Conservation (phyloP, 495 filamentous ascomycete genomes). For the Hyaloscypha variabilis region DNA sequence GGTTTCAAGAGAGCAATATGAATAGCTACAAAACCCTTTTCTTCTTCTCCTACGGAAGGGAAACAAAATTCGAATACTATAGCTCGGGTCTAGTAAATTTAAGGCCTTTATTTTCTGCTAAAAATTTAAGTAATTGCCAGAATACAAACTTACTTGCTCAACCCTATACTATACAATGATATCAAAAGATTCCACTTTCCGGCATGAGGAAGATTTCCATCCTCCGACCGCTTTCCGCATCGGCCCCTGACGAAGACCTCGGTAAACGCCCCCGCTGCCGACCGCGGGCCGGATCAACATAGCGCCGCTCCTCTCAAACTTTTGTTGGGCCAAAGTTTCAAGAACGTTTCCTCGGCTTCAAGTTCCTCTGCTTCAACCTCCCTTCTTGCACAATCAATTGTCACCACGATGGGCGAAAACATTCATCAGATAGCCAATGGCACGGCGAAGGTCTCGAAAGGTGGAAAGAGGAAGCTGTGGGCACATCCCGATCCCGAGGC, state of each 20-base stretch:
- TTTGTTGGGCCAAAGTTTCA: not conserved
- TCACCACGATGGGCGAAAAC: not conserved
- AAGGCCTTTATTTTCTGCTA: too few species aligned
- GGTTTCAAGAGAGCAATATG: too few species aligned
- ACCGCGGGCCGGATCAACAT: not conserved
- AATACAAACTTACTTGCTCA: too few species aligned
- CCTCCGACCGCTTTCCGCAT: not conserved
- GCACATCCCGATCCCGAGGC: slow-evolving; percentile 64
- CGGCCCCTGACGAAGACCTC: not conserved
- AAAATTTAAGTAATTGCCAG: too few species aligned
- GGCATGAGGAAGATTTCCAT: not conserved
- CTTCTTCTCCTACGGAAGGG: too few species aligned
- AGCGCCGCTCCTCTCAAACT: not conserved
- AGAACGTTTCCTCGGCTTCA: not conserved
- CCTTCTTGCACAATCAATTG: not conserved
- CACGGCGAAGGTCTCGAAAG: not conserved
- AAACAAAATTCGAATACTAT: too few species aligned
- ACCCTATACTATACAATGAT: too few species aligned
- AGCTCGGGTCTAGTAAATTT: too few species aligned
- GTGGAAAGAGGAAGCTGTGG: slow-evolving; percentile 57
- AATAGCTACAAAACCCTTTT: too few species aligned
- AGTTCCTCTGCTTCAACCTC: not conserved
- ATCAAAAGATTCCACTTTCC: too few species aligned
- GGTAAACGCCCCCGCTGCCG: not conserved
- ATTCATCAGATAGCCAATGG: slow-evolving; percentile 5